Evolutionary conservation across 2,329 filamentous ascomycete species (phyloP), one percentile per base, ranked within the genome.

Genomic region (Coniochaeta ligniaria): DNA sequence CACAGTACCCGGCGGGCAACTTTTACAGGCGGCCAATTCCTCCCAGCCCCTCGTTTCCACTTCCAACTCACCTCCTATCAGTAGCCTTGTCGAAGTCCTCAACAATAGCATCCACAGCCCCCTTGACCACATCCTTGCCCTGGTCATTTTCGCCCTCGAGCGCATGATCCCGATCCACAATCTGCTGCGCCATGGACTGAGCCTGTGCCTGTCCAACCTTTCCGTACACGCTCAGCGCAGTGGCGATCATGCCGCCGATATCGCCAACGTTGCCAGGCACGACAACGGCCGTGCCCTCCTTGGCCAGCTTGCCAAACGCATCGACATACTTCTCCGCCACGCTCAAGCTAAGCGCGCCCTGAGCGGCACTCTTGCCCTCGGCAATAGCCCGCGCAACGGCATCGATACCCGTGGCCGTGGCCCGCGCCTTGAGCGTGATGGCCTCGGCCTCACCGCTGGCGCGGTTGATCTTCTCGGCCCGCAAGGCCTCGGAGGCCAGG

Each of bases 261-360:
- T 99, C 95, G 63, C 95, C 95, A 41, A 99, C 92, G 70, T 99
- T 98, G 12, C 95, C 95, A 0, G 95, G 95, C 16, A 99, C 93
- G 22, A 99, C 92, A 31, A 99, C 89, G 5, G 92, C 91, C 3
- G 95, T 99, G 68, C 95, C 92, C 79, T 99, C 93, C 77, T 94
- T 95, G 58, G 95, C 95, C 67, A 99, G 80, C 72, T 93, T 91
- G 66, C 84, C 88, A 71, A 98, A 99, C 4, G 95, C 95, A 54
- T 73, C 94, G 59, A 99, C 95, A 69, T 99, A 99, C 77, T 97
- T 96, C 83, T 99, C 95, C 0, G 95, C 95, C 9, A 99, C 91
- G 16, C 84, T 91, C 63, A 99, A 77, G 69, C 91, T 93, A 52
- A 99, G 83, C 28, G 95, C 95, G 36, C 86, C 85, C 72, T 95